Conservation (phyloP, 371 early-diverging fungal genomes). For the Mortierella sp. region DNA sequence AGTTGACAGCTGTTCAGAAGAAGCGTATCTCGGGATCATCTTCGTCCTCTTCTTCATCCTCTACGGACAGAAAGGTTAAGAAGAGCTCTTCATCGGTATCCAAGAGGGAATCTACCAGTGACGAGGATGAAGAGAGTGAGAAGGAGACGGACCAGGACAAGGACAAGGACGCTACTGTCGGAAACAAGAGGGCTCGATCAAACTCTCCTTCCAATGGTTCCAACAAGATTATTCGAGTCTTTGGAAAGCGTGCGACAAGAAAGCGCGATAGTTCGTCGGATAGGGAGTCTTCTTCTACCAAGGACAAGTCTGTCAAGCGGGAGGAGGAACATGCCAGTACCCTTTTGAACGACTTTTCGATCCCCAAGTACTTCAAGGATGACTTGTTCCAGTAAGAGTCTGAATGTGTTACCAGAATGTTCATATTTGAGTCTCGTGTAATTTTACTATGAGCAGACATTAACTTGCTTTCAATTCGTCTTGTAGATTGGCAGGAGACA, state of each 20-base stretch:
- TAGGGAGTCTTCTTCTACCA: not conserved
- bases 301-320: conserved; percentile 23
- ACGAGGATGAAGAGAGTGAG: conserved; percentile 15
- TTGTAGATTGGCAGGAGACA: conserved; percentile 67
- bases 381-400: conserved; percentile 76
- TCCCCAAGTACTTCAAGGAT: conserved; percentile 83
- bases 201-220: conserved; percentile 28
- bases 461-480: not conserved
- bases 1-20: conserved; percentile 46
- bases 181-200: conserved; percentile 47
- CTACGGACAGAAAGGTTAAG: conserved; percentile 24
- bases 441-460: too few relatives aligned
- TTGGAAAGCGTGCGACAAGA: conserved; percentile 36
- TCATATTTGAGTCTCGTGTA: not conserved
- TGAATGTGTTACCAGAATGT: too few relatives aligned
- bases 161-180: conserved; percentile 29
- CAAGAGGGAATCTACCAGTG: conserved; percentile 15
- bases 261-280: conserved; percentile 6
- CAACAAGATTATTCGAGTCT: conserved; percentile 39
- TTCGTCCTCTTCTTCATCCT: conserved; percentile 51
- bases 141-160: conserved; percentile 17
- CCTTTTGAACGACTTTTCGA: conserved; percentile 75
- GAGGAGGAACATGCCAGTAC: conserved; percentile 57
- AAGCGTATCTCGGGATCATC: conserved; percentile 49
- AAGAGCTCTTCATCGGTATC: not conserved